phyloP scores from a whole-genome alignment of 768 basidiomycete species.

The Pleurotus citrinopileatus region DNA sequence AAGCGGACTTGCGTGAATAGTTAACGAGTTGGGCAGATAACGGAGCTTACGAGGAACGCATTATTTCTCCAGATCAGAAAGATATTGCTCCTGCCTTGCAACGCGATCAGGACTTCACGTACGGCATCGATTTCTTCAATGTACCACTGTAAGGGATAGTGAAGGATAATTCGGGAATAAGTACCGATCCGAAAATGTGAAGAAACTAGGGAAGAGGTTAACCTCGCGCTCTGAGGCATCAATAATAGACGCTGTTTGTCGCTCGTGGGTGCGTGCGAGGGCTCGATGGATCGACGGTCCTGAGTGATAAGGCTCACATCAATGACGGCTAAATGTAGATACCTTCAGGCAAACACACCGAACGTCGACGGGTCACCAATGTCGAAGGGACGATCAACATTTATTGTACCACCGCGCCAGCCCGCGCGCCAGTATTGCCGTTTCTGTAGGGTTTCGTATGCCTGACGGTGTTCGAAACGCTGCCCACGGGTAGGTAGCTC shows the following conservation, averaged over 20 bases:
- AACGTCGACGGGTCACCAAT: constrained; percentile 73
- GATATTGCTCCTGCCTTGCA: constrained; percentile 70
- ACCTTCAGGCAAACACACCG: constrained; percentile 34
- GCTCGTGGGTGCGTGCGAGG: constrained; percentile 31
- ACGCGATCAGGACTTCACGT: constrained; percentile 69
- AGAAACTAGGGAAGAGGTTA: background rate
- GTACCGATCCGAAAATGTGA: background rate
- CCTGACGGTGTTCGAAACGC: constrained; percentile 44
- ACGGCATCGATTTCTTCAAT: constrained; percentile 76
- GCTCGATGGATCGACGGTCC: constrained; percentile 43
- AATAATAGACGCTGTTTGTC: constrained; percentile 31
- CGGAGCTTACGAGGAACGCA: constrained; percentile 27
- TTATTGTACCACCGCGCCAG: constrained; percentile 50
- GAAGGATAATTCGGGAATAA: background rate
- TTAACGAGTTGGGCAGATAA: background rate
- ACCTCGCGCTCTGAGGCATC: constrained; percentile 44
- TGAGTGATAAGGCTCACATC: constrained; percentile 16
- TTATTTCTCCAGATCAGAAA: constrained; percentile 41
- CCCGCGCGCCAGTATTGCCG: constrained; percentile 75
- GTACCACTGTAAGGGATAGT: constrained; percentile 46
- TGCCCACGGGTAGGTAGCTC: constrained; percentile 18
- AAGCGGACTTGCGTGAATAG: background rate
- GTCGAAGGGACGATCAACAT: constrained; percentile 45
- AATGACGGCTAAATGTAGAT: background rate
- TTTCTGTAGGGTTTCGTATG: constrained; percentile 59